Percentiles rank a stretch among this genome's conserved stretches.
Conservation (phyloP, 495 filamentous ascomycete species). For the Penicillium manginii region DNA sequence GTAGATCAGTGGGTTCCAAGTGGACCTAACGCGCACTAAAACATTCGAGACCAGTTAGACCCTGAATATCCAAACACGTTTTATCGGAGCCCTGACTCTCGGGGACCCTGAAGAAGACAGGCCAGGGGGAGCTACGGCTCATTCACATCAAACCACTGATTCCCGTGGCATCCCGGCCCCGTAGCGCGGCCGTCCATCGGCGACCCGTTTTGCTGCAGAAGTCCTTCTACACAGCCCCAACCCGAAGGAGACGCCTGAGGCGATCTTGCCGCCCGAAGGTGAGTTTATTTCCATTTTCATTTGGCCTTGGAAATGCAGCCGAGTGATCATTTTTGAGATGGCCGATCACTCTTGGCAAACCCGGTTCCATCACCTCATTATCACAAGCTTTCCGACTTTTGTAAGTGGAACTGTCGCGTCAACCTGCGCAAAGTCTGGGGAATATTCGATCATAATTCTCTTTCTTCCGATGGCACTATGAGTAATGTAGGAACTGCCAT, state of each 20-base stretch:
- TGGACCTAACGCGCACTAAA: background rate
- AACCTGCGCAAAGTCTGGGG: background rate
- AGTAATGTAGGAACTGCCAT: background rate
- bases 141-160: constrained; percentile 4
- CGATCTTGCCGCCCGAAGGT: background rate
- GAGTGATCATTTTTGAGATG: constrained; percentile 7
- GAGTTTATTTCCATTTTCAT: background rate
- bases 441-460: background rate
- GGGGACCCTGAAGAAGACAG: background rate
- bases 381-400: constrained; percentile 1
- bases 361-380: constrained; percentile 8
- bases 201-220: background rate
- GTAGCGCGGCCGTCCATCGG: background rate
- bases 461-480: background rate
- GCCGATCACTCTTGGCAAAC: constrained; percentile 8
- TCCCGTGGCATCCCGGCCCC: constrained; percentile 1
- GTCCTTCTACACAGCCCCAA: background rate
- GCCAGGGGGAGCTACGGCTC: background rate
- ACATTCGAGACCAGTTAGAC: background rate
- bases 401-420: constrained; percentile 9
- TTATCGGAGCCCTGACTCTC: background rate
- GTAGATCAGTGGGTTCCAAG: constrained; percentile 1
- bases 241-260: constrained; percentile 4
- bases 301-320: background rate
- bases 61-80: background rate